Evolutionary conservation across 257 asterid species (phyloP).

Genomic region (Solanum megistacrolobum): DNA sequence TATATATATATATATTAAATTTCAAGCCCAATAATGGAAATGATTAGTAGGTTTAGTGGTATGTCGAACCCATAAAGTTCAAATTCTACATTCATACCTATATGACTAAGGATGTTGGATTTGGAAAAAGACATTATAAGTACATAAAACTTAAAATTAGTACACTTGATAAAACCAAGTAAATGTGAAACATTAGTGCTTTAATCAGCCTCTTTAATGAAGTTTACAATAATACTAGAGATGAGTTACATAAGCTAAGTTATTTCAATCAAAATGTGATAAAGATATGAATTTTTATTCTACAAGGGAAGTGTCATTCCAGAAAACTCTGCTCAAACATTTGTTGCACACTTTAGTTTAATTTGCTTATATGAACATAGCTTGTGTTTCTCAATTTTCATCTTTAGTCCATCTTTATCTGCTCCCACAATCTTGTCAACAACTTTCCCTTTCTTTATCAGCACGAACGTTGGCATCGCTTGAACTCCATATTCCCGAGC

Average conservation of each 20-base stretch:
- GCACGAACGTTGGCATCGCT: no score
- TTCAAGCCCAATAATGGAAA: background rate
- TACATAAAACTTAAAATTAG: background rate
- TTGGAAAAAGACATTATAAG: background rate
- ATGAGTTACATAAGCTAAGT: background rate
- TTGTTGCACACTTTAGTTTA: background rate
- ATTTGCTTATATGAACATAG: background rate
- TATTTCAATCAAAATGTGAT: background rate
- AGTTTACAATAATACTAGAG: background rate
- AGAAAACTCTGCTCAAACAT: background rate
- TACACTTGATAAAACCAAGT: background rate
- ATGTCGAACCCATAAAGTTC: no score
- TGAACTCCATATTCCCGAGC: no score
- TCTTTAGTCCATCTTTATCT: conserved; percentile 7
- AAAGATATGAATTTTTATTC: background rate
- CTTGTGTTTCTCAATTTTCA: conserved; percentile 44
- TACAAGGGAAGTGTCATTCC: background rate
- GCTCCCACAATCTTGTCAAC: no score
- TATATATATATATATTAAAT: background rate
- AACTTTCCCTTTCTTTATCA: no score
- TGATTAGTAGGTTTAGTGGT: background rate
- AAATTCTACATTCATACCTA: no score
- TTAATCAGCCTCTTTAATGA: background rate
- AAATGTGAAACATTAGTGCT: background rate
- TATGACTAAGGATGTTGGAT: background rate